A percentile compares a stretch with the other conserved stretches of the same genome.
Evolutionary conservation across 2,329 filamentous ascomycete genomes (phyloP).

Genomic region (Fusarium mangiferae): DNA sequence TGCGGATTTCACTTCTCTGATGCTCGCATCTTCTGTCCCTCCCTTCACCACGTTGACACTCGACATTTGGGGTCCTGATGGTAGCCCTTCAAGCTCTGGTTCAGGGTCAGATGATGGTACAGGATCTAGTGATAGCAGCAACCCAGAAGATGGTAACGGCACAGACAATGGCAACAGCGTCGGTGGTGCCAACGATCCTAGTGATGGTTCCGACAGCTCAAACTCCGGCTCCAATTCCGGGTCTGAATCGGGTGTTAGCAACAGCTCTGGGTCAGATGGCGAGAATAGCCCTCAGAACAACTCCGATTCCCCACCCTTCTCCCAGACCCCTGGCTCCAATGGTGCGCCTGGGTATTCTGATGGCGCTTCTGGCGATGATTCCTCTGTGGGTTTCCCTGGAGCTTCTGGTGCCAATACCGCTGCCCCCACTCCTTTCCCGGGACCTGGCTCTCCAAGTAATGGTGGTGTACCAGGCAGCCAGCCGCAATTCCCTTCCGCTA

Average conservation of each 20-base stretch:
- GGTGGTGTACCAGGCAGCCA: conserved; percentile 18
- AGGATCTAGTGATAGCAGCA: conserved; percentile 19
- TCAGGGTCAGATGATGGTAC: background rate
- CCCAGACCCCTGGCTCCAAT: conserved; percentile 25
- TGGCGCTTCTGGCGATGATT: conserved; percentile 24
- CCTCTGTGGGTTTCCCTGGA: conserved; percentile 27
- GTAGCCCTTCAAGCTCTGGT: conserved; percentile 16
- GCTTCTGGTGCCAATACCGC: conserved; percentile 23
- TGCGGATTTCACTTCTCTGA: conserved; percentile 29
- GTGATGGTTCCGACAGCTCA: background rate
- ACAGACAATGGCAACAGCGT: conserved; percentile 9
- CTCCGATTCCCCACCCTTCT: conserved; percentile 7
- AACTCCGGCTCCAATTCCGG: background rate
- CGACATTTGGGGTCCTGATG: conserved; percentile 47
- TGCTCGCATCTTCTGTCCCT: conserved; percentile 32
- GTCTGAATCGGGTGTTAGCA: background rate
- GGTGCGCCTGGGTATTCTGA: conserved; percentile 39
- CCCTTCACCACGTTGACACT: conserved; percentile 52
- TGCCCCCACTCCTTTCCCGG: conserved; percentile 26
- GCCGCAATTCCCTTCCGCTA: conserved; percentile 14
- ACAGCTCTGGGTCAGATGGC: conserved; percentile 6
- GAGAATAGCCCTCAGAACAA: conserved; percentile 14
- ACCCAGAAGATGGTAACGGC: conserved; percentile 2
- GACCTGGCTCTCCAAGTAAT: conserved; percentile 15
- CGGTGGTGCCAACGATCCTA: background rate